phyloP scores from a whole-genome alignment of 139 green algal species.

The Haematococcus lacustris region DNA sequence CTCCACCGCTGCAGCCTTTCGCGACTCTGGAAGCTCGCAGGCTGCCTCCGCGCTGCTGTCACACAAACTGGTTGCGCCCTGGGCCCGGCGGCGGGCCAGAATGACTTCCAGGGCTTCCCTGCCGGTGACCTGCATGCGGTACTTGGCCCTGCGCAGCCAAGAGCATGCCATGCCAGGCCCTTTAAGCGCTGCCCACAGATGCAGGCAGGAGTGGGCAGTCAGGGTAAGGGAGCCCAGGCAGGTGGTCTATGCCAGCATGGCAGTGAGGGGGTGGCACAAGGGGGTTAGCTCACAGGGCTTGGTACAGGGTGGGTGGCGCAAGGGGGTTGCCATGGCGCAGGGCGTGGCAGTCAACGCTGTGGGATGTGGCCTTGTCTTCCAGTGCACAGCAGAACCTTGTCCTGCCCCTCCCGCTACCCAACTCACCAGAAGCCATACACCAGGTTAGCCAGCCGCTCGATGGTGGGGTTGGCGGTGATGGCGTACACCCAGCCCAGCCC shows the following conservation, averaged over 20 bases:
- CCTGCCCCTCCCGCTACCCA: not conserved
- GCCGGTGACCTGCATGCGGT: conserved; percentile 43
- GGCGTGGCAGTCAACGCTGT: not conserved
- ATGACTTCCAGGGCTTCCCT: conserved; percentile 35
- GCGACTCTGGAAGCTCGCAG: not conserved
- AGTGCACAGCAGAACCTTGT: not conserved
- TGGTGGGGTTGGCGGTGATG: conserved; percentile 44
- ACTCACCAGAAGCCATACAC: conserved; percentile 70
- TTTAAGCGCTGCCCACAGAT: conserved; percentile 1
- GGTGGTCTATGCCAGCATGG: not conserved
- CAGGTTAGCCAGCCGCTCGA: conserved; percentile 39
- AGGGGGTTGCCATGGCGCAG: too few relatives aligned
- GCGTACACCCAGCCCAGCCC: conserved; percentile 92
- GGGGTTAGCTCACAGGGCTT: too few relatives aligned
- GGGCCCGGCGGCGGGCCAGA: conserved; percentile 6
- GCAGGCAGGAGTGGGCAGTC: conserved; percentile 9
- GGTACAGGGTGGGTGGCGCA: too few relatives aligned
- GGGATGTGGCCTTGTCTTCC: not conserved
- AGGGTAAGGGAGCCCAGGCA: conserved; percentile 33
- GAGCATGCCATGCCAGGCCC: not conserved
- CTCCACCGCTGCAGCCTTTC: not conserved
- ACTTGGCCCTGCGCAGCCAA: conserved; percentile 14
- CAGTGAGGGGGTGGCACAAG: not conserved
- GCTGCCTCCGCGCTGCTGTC: not conserved
- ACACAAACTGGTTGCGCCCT: not conserved